phyloP scores from a whole-genome alignment of 164 flowering plant genomes.

The Nymphaea colorata region DNA sequence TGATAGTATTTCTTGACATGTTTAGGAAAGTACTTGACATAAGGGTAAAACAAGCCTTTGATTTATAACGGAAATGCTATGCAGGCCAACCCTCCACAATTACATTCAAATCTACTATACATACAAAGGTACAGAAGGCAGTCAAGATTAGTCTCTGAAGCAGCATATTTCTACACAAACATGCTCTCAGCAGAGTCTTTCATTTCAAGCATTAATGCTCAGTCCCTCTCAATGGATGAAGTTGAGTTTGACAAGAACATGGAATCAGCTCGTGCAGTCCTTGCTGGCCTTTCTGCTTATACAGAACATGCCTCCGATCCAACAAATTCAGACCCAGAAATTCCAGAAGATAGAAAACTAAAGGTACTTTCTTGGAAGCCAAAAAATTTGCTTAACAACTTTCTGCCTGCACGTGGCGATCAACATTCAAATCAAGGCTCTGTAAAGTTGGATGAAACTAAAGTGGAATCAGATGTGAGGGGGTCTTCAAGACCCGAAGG shows the following conservation, averaged over 20 bases:
- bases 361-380: constrained; percentile 16
- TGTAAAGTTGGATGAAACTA: constrained; percentile 14
- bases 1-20: too few species aligned
- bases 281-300: constrained; percentile 47
- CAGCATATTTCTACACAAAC: constrained; percentile 87
- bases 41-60: too few species aligned
- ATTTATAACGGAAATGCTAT: not conserved
- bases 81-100: constrained; percentile 97
- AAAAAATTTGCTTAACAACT: constrained; percentile 13
- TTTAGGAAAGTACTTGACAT: too few species aligned
- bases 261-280: constrained; percentile 70
- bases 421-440: constrained; percentile 18
- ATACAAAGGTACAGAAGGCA: constrained; percentile 85
- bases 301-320: constrained; percentile 20
- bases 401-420: constrained; percentile 6
- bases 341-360: constrained; percentile 19
- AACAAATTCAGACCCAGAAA: constrained; percentile 16
- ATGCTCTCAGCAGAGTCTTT: constrained; percentile 90
- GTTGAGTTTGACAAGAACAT: constrained; percentile 65
- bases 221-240: constrained; percentile 89
- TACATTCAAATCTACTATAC: constrained; percentile 80
- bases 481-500: constrained; percentile 19
- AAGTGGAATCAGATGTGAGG: constrained; percentile 15
- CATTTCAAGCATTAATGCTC: constrained; percentile 69
- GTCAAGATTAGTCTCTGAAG: constrained; percentile 70